These are phyloP conservation scores for Przewalskia tangutica DNA, from an alignment of 257 asterid genomes.

Conservation along the genomic window DNA sequence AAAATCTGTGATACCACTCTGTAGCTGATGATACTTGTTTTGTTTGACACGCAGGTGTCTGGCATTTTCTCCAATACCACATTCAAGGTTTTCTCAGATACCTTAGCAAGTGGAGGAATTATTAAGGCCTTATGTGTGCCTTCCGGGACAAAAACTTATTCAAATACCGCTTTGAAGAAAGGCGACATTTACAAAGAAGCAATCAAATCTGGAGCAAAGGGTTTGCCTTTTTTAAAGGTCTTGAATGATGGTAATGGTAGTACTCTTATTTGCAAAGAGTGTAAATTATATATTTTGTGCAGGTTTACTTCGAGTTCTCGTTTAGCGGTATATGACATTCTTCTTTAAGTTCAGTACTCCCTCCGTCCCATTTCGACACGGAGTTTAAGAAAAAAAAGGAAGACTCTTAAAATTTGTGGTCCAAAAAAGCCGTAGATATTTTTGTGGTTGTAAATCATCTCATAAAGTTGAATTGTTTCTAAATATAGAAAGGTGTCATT, in stretches of 20 bases:
- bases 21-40: not conserved
- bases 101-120: constrained; percentile 55
- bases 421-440: no score
- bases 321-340: not conserved
- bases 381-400: no score
- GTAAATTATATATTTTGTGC: not conserved
- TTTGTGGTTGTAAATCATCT: no score
- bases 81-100: constrained; percentile 82
- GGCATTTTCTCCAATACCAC: constrained; percentile 52
- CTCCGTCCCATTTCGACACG: no score
- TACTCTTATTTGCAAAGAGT: not conserved
- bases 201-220: constrained; percentile 87
- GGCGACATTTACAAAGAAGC: constrained; percentile 84
- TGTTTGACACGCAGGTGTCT: constrained; percentile 54
- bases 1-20: not conserved
- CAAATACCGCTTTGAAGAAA: constrained; percentile 86
- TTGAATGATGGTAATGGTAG: constrained; percentile 51
- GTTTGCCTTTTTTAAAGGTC: constrained; percentile 87
- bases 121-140: constrained; percentile 76
- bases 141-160: constrained; percentile 64
- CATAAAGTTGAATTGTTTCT: no score
- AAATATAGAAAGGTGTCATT: no score
- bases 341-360: no score
- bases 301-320: not conserved
- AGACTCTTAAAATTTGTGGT: no score